Conservation (phyloP, 1,139 yeast genomes). For the Ogataea hybrid region DNA sequence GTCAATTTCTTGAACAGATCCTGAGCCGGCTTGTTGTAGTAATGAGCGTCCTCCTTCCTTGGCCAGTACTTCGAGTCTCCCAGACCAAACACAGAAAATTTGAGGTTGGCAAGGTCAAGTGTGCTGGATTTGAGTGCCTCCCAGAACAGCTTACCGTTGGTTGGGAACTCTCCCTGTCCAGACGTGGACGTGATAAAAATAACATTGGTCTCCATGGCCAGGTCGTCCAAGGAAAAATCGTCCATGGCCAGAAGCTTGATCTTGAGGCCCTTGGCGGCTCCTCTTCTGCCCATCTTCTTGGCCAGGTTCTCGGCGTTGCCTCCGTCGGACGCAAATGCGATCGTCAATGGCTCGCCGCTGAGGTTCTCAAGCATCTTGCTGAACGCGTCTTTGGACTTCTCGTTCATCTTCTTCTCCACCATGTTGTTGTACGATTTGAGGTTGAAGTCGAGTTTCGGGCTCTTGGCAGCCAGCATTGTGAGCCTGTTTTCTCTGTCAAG, state of each 20-base stretch:
- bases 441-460: conserved; percentile 78
- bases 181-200: conserved; percentile 86
- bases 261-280: conserved; percentile 82
- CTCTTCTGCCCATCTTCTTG: conserved; percentile 78
- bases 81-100: conserved; percentile 78
- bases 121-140: conserved; percentile 76
- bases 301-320: conserved; percentile 89
- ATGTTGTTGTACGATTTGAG: conserved; percentile 64
- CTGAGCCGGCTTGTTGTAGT: conserved; percentile 87
- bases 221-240: conserved; percentile 76
- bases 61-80: conserved; percentile 99
- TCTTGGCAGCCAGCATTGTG: conserved; percentile 65
- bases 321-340: conserved; percentile 93
- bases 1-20: conserved; percentile 66
- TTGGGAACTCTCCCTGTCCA: conserved; percentile 98
- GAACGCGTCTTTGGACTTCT: conserved; percentile 75
- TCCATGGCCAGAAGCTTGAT: conserved; percentile 80
- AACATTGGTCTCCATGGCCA: conserved; percentile 77
- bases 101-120: conserved; percentile 67
- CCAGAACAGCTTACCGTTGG: conserved; percentile 91
- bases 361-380: conserved; percentile 77
- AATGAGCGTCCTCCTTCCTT: conserved; percentile 89
- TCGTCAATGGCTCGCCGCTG: conserved; percentile 89
- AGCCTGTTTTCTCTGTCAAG: conserved; percentile 88
- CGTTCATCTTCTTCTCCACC: conserved; percentile 49